Evolutionary conservation across 495 filamentous ascomycete genomes (phyloP).

Genomic region (Penicillium coprophilum): DNA sequence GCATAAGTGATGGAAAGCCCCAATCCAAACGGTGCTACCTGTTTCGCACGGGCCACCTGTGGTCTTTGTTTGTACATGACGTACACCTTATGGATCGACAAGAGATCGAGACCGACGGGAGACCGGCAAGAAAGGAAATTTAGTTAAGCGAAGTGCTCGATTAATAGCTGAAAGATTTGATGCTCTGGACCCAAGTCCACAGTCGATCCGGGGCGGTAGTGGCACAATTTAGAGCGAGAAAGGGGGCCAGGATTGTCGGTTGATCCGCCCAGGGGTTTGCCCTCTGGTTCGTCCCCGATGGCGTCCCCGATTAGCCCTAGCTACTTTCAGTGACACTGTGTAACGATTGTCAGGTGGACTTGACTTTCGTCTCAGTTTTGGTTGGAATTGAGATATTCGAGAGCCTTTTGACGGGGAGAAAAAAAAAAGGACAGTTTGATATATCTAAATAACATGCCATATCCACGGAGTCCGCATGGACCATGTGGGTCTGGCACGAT

Average conservation of each 20-base stretch:
- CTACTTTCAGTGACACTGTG: slow-evolving; percentile 3
- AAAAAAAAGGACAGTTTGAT: not conserved
- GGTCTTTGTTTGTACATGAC: slow-evolving; percentile 5
- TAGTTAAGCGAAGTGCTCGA: slow-evolving; percentile 2
- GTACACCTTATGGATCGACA: slow-evolving; percentile 5
- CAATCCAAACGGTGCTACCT: slow-evolving; percentile 9
- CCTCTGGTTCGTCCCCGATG: slow-evolving; percentile 10
- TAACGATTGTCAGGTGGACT: slow-evolving; percentile 8
- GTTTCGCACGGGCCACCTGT: slow-evolving; percentile 5
- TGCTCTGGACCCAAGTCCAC: slow-evolving; percentile 7
- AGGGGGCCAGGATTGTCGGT: slow-evolving; percentile 27
- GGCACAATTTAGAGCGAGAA: slow-evolving; percentile 27
- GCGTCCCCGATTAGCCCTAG: slow-evolving; percentile 5
- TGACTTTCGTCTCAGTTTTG: slow-evolving; percentile 5
- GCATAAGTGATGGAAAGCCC: not conserved
- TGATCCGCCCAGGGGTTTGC: slow-evolving; percentile 42
- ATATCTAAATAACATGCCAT: not conserved
- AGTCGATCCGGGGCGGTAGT: slow-evolving; percentile 35
- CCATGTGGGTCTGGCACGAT: slow-evolving; percentile 10
- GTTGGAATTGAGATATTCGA: slow-evolving; percentile 1
- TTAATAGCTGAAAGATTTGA: not conserved
- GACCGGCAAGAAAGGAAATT: slow-evolving; percentile 4
- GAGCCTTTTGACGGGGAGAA: no score
- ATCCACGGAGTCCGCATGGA: slow-evolving; percentile 3
- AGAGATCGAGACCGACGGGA: slow-evolving; percentile 10